Conservation (phyloP, 1,139 yeast genomes). For the Hanseniaspora gamundiae region DNA sequence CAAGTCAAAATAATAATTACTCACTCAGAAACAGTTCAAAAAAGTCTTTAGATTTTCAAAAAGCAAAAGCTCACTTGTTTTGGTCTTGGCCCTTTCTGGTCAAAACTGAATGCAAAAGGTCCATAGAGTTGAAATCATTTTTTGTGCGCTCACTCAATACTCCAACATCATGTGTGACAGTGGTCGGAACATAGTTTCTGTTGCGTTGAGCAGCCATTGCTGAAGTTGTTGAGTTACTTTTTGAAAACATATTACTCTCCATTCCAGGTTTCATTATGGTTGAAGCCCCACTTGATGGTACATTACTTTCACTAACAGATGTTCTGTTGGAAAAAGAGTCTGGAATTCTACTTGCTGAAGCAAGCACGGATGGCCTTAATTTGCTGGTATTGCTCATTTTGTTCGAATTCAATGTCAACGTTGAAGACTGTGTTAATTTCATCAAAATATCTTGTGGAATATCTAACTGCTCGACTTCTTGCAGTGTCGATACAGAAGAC, state of each 20-base stretch:
- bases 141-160: neutral
- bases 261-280: neutral
- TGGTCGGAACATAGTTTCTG: neutral
- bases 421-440: neutral
- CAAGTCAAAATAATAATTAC: no score
- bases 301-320: no score
- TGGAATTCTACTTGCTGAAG: no score
- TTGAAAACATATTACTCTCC: neutral
- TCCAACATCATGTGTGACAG: neutral
- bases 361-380: no score
- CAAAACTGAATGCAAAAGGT: conserved; percentile 1
- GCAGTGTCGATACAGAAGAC: conserved; percentile 4
- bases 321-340: no score
- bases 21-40: no score
- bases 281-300: neutral
- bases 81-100: neutral
- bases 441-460: conserved; percentile 5
- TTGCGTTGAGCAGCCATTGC: neutral
- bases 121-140: neutral
- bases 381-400: neutral
- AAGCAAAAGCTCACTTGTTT: no score
- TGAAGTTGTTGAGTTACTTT: neutral
- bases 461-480: conserved; percentile 6
- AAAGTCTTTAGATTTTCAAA: no score
- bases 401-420: neutral